Evolutionary conservation across 2,329 filamentous ascomycete genomes (phyloP), one percentile per base, ranked within the genome.

Genomic region (Boeremia exigua): DNA sequence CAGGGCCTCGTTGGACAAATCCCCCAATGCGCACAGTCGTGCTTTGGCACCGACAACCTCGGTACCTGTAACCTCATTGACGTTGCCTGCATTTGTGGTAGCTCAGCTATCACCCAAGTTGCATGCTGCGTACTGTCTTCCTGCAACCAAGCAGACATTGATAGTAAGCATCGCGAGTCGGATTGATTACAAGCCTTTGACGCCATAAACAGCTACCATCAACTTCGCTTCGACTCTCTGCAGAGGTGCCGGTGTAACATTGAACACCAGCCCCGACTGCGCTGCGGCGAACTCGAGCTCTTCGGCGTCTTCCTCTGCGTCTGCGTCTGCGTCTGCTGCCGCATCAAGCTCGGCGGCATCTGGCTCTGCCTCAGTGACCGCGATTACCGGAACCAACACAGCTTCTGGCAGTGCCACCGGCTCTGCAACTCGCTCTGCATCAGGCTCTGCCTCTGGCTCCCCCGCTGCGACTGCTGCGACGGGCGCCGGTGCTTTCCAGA

Each of bases 61-160:
- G 77, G 76, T 36, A 73, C 65, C 49, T 80, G 78, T 63, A 64
- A 62, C 36, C 54, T 65, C 6, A 56, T 78, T 49, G 75, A 79
- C 43, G 70, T 79, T 52, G 68, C 67, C 36, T 80, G 78, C 65
- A 79, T 80, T 57, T 80, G 78, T 68, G 63, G 61, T 19, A 78
- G 76, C 67, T 58, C 56, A 1, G 58, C 61, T 28, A 75, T 80
- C 50, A 56, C 62, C 38, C 63, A 60, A 14, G 68, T 80, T n/a
- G 71, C 75, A n/a, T 80, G 78, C 72, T 80, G 78, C 58, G 76
- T 79, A 30, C 70, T 74, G 50, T 62, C 66, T 9, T 54, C 63
- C 7, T 80, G 78, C 65, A 47, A 44, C 73, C n/a, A 79, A 56
- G 59, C 79, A 71, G 33, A 67, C 33, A 61, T 63, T 12, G 5